Percentiles rank a stretch among this genome's conserved stretches.
phyloP scores from a whole-genome alignment of 2,329 filamentous ascomycete genomes.

The Exutisphaerella laricina region DNA sequence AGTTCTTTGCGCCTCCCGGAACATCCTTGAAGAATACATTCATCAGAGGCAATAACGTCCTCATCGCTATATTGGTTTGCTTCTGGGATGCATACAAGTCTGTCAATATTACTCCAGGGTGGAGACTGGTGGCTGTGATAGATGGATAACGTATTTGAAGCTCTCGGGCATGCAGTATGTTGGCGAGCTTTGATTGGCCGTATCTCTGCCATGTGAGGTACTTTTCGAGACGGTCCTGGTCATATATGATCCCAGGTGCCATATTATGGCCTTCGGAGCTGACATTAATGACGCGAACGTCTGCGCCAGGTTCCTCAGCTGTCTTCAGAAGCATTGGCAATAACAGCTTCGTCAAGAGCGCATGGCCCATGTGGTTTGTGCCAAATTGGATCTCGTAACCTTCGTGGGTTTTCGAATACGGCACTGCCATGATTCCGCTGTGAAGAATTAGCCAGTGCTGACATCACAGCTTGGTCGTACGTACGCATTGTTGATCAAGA shows the following conservation, averaged over 20 bases:
- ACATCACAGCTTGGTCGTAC: slow-evolving; percentile 23
- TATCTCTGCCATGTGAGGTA: slow-evolving; percentile 45
- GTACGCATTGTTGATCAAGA: slow-evolving; percentile 26
- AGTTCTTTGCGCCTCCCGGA: slow-evolving; percentile 23
- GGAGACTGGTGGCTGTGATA: slow-evolving; percentile 56
- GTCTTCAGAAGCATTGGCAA: slow-evolving; percentile 41
- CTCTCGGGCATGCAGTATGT: slow-evolving; percentile 56
- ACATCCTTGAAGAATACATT: slow-evolving; percentile 16
- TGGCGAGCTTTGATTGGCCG: slow-evolving; percentile 57
- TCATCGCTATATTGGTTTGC: slow-evolving; percentile 11
- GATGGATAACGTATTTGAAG: slow-evolving; percentile 54
- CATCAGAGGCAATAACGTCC: slow-evolving; percentile 12
- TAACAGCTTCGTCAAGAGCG: slow-evolving; percentile 43
- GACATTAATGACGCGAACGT: slow-evolving; percentile 45
- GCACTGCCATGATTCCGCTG: slow-evolving; percentile 38
- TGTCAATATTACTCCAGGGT: slow-evolving; percentile 61
- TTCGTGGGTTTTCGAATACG: slow-evolving; percentile 39
- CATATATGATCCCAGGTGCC: slow-evolving; percentile 32
- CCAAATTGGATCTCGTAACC: slow-evolving; percentile 49
- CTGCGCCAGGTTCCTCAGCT: slow-evolving; percentile 29
- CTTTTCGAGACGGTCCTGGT: slow-evolving; percentile 32
- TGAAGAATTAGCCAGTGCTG: slow-evolving; percentile 22
- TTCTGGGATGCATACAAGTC: slow-evolving; percentile 39
- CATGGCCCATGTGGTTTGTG: slow-evolving; percentile 48
- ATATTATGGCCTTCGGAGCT: slow-evolving; percentile 32